A percentile compares a stretch with the other conserved stretches of the same genome.
Conservation (phyloP, 1,284 basidiomycete species). For the Paramarasmius palmivorus region DNA sequence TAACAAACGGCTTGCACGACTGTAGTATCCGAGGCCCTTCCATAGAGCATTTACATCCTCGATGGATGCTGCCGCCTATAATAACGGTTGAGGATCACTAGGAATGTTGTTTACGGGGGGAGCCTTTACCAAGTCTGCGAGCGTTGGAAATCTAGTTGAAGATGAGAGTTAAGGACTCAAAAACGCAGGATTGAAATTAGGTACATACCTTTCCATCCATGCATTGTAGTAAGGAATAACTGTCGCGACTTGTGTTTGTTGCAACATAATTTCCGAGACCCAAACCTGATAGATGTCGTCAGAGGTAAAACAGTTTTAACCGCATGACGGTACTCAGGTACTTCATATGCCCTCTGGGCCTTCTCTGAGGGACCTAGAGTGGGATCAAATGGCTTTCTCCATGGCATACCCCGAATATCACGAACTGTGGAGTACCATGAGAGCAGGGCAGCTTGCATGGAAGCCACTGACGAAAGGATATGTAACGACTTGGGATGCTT, state of each 20-base stretch:
- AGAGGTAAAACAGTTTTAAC: background rate
- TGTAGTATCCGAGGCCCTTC: constrained; percentile 93
- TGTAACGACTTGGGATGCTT: constrained; percentile 9
- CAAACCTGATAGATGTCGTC: constrained; percentile 58
- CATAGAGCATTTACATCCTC: constrained; percentile 87
- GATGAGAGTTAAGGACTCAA: constrained; percentile 2
- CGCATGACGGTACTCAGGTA: constrained; percentile 26
- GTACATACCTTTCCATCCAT: constrained; percentile 77
- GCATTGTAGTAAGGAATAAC: constrained; percentile 88
- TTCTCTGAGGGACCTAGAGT: constrained; percentile 49
- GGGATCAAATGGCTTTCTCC: constrained; percentile 72
- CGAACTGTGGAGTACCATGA: constrained; percentile 72
- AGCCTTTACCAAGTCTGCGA: constrained; percentile 66
- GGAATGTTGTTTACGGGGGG: background rate
- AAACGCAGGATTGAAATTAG: constrained; percentile 7
- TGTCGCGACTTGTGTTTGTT: constrained; percentile 91
- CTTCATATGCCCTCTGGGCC: constrained; percentile 80
- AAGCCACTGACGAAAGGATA: constrained; percentile 3
- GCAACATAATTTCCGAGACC: constrained; percentile 95
- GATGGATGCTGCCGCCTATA: constrained; percentile 68
- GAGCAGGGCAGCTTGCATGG: constrained; percentile 40
- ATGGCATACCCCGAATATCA: constrained; percentile 77
- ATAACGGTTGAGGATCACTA: background rate
- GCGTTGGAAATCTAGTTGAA: constrained; percentile 74
- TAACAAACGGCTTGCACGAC: constrained; percentile 80